Percentiles rank a stretch among this genome's conserved stretches.
These are phyloP conservation scores for Beauveria australis DNA, from an alignment of 2,329 filamentous ascomycete genomes.

Conservation along the genomic window DNA sequence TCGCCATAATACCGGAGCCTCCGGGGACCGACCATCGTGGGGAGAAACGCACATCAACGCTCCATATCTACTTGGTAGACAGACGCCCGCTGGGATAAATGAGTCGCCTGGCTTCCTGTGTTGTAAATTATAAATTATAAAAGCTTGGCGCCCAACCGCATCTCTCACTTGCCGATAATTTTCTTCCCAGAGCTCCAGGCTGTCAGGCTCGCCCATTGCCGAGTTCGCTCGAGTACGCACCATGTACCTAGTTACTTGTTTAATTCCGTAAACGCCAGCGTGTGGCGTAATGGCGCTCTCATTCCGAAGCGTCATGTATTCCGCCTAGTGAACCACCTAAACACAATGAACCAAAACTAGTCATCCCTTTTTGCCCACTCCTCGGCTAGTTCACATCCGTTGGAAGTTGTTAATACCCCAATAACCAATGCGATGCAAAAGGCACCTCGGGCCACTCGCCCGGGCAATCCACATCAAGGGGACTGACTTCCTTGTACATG, in stretches of 20 bases:
- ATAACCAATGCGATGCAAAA: no score
- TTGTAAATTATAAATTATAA: neutral
- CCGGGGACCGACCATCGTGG: no score
- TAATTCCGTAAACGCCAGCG: neutral
- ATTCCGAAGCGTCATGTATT: constrained; percentile 1
- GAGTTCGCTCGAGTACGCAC: neutral
- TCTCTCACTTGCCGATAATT: neutral
- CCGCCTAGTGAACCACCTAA: neutral
- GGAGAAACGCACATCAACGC: neutral
- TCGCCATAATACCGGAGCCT: no score
- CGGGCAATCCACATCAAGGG: no score
- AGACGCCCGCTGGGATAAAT: neutral
- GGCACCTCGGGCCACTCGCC: no score
- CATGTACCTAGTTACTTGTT: neutral
- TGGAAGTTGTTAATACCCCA: no score
- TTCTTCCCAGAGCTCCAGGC: neutral
- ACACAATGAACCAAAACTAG: no score
- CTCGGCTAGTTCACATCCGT: no score
- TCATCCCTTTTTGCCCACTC: no score
- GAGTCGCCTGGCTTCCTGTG: neutral
- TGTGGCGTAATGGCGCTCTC: neutral
- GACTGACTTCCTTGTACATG: no score
- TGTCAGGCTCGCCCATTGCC: neutral
- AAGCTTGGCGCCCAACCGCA: neutral
- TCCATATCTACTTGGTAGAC: neutral